Conservation (phyloP, 116 monocot genomes). For the Dioscorea cayenensis region DNA sequence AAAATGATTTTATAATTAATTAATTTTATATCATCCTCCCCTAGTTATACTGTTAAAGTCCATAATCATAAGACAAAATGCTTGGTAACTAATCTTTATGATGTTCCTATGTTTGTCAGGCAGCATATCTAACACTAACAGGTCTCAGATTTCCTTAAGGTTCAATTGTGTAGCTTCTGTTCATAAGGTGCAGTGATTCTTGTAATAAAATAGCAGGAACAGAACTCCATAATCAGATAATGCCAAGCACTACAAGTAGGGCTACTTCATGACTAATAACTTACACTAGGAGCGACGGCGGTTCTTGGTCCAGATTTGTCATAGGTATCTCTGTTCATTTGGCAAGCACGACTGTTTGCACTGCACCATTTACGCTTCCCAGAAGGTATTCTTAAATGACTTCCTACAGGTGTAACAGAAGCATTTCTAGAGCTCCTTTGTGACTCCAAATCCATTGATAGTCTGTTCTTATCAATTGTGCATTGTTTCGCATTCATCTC, state of each 20-base stretch:
- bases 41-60: too few species aligned
- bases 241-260: not conserved
- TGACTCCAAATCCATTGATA: constrained; percentile 3
- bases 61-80: too few species aligned
- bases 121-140: too few species aligned
- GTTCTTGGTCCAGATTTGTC: constrained; percentile 13
- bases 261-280: not conserved
- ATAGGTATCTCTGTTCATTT: constrained; percentile 2
- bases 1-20: too few species aligned
- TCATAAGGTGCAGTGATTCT: not conserved
- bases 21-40: too few species aligned
- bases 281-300: constrained; percentile 17
- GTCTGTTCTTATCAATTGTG: constrained; percentile 10
- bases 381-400: constrained; percentile 2
- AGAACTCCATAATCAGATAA: not conserved
- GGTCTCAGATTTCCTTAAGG: too few species aligned
- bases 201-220: not conserved
- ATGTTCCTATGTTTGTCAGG: too few species aligned
- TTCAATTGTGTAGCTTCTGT: not conserved
- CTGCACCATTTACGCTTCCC: constrained; percentile 7
- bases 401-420: constrained; percentile 6
- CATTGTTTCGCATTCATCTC: constrained; percentile 5
- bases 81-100: too few species aligned
- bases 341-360: constrained; percentile 1
- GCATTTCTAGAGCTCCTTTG: constrained; percentile 9